Conservation (phyloP, 1,284 basidiomycete species). For the Ceratobasidium sp. region DNA sequence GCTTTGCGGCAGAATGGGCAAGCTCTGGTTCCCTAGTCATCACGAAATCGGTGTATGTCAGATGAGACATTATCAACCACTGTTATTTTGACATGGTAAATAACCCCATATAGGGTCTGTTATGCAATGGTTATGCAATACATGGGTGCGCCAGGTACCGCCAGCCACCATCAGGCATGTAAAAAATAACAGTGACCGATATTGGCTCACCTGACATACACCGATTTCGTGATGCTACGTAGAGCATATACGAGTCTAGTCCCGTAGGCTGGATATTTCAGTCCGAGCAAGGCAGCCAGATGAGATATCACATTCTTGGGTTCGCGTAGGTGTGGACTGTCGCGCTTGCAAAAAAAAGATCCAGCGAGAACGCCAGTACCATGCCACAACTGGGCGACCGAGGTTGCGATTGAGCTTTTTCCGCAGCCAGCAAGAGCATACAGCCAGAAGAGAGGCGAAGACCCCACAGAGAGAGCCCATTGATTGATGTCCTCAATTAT, state of each 20-base stretch:
- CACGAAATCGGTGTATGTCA: too few species aligned
- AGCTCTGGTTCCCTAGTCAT: slow-evolving; percentile 2
- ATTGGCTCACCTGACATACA: too few species aligned
- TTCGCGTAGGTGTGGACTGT: neutral
- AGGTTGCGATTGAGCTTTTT: slow-evolving; percentile 8
- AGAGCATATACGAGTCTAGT: neutral
- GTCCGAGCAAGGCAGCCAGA: slow-evolving; percentile 4
- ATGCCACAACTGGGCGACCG: neutral
- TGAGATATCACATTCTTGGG: slow-evolving; percentile 16
- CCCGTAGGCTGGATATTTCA: neutral
- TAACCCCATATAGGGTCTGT: too few species aligned
- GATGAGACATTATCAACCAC: too few species aligned
- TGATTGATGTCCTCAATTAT: neutral
- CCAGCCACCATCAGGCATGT: too few species aligned
- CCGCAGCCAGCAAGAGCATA: slow-evolving; percentile 16
- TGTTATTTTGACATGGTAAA: too few species aligned
- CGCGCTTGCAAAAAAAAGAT: slow-evolving; percentile 18
- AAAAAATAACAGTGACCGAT: too few species aligned
- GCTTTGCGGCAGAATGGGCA: neutral
- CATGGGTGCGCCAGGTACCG: too few species aligned
- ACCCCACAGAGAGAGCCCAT: neutral
- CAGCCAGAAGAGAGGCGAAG: slow-evolving; percentile 1
- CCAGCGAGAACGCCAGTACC: slow-evolving; percentile 3
- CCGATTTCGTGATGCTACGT: neutral
- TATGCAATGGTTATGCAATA: too few species aligned